Percentiles rank a stretch among this genome's conserved stretches.
Evolutionary conservation across 1,284 basidiomycete species (phyloP).

Genomic region (Gastroboletus turbinatus): DNA sequence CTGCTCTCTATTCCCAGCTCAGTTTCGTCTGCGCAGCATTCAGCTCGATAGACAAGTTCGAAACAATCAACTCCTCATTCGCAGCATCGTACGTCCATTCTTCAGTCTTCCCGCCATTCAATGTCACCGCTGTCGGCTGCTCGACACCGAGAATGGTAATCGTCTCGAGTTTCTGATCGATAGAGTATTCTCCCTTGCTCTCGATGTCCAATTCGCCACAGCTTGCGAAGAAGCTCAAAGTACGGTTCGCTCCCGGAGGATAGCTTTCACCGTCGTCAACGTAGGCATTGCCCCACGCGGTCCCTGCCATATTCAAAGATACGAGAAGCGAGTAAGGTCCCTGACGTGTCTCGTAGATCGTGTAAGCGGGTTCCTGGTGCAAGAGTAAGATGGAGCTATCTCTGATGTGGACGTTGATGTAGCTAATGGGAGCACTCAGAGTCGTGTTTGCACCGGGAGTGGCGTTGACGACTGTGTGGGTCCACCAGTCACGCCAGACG

Average conservation of each 20-base stretch:
- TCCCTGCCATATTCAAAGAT: constrained; percentile 41
- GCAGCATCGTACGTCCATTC: constrained; percentile 37
- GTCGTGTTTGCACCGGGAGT: constrained; percentile 39
- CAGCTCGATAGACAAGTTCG: constrained; percentile 35
- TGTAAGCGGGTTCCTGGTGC: constrained; percentile 49
- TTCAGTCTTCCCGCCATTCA: constrained; percentile 31
- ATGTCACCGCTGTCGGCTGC: constrained; percentile 35
- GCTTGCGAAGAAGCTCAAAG: constrained; percentile 41
- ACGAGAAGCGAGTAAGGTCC: constrained; percentile 48
- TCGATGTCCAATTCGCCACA: constrained; percentile 36
- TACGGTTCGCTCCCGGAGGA: constrained; percentile 50
- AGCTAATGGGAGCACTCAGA: constrained; percentile 53
- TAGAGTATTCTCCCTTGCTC: constrained; percentile 43
- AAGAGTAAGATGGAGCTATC: constrained; percentile 47
- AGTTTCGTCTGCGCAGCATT: constrained; percentile 28
- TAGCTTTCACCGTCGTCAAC: constrained; percentile 57
- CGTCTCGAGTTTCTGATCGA: constrained; percentile 43
- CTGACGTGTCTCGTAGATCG: constrained; percentile 47
- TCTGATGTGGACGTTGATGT: constrained; percentile 69
- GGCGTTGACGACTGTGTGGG: constrained; percentile 50
- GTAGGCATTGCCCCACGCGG: constrained; percentile 48
- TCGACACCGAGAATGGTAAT: constrained; percentile 51
- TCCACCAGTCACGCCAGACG: constrained; percentile 78
- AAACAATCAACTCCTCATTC: constrained; percentile 36
- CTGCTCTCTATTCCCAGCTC: constrained; percentile 22